Percentiles rank a stretch among this genome's conserved stretches.
phyloP scores from a whole-genome alignment of 805 yeast genomes.

The Metschnikowia chrysomelidarum region DNA sequence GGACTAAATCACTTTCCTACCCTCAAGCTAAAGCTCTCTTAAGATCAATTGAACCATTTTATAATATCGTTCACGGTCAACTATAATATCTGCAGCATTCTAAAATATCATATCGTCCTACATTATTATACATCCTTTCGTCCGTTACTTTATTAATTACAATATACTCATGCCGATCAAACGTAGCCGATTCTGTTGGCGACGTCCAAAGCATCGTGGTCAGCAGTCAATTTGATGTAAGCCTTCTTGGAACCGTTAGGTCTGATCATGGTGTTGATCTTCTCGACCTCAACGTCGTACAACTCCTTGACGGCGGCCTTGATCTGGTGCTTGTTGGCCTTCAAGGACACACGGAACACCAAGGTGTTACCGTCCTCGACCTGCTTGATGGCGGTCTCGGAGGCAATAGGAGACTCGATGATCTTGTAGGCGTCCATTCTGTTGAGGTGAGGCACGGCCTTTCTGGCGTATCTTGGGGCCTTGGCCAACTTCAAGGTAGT shows the following conservation, averaged over 20 bases:
- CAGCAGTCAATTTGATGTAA: conserved; percentile 97
- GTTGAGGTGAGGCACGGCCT: conserved; percentile 95
- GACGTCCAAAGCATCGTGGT: conserved; percentile 98
- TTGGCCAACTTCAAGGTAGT: conserved; percentile 93
- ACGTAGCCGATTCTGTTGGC: conserved; percentile 99
- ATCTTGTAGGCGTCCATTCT: conserved; percentile 96
- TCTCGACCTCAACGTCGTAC: conserved; percentile 91
- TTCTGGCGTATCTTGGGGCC: conserved; percentile 91
- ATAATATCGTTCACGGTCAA: no score
- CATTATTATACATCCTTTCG: conserved; percentile 5
- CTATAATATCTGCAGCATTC: no score
- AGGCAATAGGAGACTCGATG: conserved; percentile 91
- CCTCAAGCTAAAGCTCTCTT: no score
- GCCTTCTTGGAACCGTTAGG: conserved; percentile 99
- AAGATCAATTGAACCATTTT: no score
- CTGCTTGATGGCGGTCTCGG: conserved; percentile 99
- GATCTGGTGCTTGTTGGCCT: conserved; percentile 98
- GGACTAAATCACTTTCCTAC: no score
- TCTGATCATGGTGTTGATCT: conserved; percentile 96
- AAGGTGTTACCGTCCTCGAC: conserved; percentile 99
- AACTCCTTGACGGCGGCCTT: conserved; percentile 97
- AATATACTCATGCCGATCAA: conserved; percentile 42
- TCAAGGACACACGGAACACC: conserved; percentile 96
- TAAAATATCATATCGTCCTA: no score
- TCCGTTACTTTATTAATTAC: conserved; percentile 22